These are phyloP conservation scores for Xylaria acuta DNA, from an alignment of 495 filamentous ascomycete species.

Conservation along the genomic window DNA sequence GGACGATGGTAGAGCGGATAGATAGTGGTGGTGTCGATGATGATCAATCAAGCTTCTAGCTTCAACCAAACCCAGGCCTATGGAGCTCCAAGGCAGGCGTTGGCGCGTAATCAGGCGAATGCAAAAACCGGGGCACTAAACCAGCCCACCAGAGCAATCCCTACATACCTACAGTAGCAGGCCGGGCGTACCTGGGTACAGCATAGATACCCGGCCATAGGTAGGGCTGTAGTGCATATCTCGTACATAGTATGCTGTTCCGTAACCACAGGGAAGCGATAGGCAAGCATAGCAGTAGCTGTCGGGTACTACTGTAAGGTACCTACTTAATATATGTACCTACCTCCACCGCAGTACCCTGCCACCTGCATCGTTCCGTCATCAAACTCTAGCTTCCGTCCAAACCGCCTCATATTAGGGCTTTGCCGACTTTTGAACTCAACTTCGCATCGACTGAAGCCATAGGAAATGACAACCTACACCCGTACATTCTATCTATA, in stretches of 20 bases:
- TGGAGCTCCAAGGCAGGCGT: conserved; percentile 37
- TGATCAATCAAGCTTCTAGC: conserved; percentile 23
- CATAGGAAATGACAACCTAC: conserved; percentile 3
- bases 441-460: neutral
- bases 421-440: neutral
- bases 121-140: conserved; percentile 27
- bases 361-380: conserved; percentile 1
- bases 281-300: neutral
- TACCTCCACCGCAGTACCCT: neutral
- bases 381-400: conserved; percentile 5
- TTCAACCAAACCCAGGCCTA: conserved; percentile 17
- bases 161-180: too few relatives aligned
- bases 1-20: neutral
- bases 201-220: neutral
- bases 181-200: neutral
- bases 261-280: neutral
- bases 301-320: too few relatives aligned
- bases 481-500: conserved; percentile 14
- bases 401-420: neutral
- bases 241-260: neutral
- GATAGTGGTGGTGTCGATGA: neutral
- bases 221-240: neutral
- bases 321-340: neutral
- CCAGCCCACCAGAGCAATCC: neutral
- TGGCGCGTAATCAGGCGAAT: conserved; percentile 42